Base-by-base conservation (phyloP, 768 basidiomycete genomes). In the Agrocybe chaxingu region DNA sequence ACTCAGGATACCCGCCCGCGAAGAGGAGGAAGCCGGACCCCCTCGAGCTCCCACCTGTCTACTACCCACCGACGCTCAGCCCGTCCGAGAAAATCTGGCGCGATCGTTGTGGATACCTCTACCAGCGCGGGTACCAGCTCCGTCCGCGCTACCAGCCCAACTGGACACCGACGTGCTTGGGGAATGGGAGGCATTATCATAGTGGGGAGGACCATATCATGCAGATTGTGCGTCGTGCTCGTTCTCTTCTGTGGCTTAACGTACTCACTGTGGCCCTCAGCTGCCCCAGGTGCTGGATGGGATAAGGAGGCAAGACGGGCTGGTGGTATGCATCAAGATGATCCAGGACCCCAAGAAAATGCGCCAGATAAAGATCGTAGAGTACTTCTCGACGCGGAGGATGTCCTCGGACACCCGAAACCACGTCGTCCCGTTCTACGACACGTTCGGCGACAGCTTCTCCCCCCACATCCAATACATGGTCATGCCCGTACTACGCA, bases 401-500 rank as follows among this genome's bases (percentile, higher is more conserved):
- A 57, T 62, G 56, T 37, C 51, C 12, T 53, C 44, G 10, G 59
- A 66, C 32, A 50, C 57, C 29, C 47, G 61, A 36, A 64, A 66
- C 44, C 65, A 66, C 41, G 59, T 61, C 32, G 63, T 63, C 13
- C 59, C 61, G 32, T 56, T 60, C 41, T 58, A 60, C 31, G 57
- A 63, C 40, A 37, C 56, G 1, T 66, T 66, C 42, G 19, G n/a
- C 11, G 63, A 64, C 36, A 46, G 35, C 9, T 43, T 42, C 19
- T 48, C 50, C 13, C 52, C 52, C 5, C 53, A 51, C 62, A 60
- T 57, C 61, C 69, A 59, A 52, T 59, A 55, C 61, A 64, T 66
- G 57, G 71, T 58, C 1, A 74, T 72, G 67, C 75, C 74, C 0
- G 47, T 70, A 1, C 62, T 76, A 12, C 62, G 70, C 44, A 59